Conservation (phyloP, 768 basidiomycete genomes). For the Boletus reticuloceps region DNA sequence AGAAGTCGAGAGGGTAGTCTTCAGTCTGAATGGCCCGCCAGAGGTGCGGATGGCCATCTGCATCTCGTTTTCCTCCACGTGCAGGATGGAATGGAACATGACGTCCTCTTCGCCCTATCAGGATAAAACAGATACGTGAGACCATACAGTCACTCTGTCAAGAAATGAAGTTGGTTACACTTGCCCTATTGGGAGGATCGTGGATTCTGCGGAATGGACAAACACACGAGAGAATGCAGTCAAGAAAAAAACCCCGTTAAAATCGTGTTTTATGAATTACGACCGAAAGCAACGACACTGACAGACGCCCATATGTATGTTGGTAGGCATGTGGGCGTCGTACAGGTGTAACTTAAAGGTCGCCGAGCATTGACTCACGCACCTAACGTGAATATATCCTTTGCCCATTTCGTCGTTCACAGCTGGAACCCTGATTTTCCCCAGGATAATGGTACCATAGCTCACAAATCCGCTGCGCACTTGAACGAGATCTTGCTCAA, state of each 20-base stretch:
- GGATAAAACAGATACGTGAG: conserved; percentile 8
- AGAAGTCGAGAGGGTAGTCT: conserved; percentile 48
- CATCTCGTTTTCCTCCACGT: conserved; percentile 54
- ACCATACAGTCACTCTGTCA: not conserved
- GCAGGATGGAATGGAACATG: conserved; percentile 65
- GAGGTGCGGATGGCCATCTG: conserved; percentile 47
- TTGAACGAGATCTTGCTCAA: conserved; percentile 43
- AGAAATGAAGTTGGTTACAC: conserved; percentile 14
- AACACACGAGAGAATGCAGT: not conserved
- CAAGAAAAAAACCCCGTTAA: conserved; percentile 6
- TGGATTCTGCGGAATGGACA: conserved; percentile 51
- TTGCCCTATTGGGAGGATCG: conserved; percentile 69
- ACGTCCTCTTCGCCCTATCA: conserved; percentile 63
- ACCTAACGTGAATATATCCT: conserved; percentile 75
- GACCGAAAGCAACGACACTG: conserved; percentile 3
- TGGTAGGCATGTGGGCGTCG: conserved; percentile 1
- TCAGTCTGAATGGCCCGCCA: conserved; percentile 65
- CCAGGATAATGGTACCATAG: conserved; percentile 71
- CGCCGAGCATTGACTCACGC: conserved; percentile 20
- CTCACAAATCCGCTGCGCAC: conserved; percentile 56
- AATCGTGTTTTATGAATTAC: conserved; percentile 9
- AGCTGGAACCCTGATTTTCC: conserved; percentile 72
- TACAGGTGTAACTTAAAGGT: not conserved
- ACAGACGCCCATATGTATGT: conserved; percentile 7
- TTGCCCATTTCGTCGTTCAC: conserved; percentile 57